Evolutionary conservation across 2,329 filamentous ascomycete species (phyloP), one percentile per base, ranked within the genome.

Genomic region (Rhynchosporium secalis): DNA sequence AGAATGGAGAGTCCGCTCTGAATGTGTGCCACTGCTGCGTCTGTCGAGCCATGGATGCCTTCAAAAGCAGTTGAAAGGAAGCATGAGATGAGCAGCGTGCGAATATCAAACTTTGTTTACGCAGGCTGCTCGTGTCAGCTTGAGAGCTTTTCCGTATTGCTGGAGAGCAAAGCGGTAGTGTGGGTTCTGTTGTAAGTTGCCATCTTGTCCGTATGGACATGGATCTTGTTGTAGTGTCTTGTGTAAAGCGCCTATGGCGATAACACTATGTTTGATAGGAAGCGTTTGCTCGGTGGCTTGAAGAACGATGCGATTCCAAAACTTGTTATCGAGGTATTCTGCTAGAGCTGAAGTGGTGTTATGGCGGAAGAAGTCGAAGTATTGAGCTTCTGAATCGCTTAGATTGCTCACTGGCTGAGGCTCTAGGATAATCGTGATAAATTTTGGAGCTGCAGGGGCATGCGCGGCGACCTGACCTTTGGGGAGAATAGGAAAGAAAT

Each of bases 161-260:
- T 51, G 48, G 9, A 51, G 48, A 36, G 48, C 48, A 6, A 51
- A 51, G 20, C 29, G 48, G 15, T 51, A 51, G 48, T 51, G 48
- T 4, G 5, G 4, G 31, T n/a, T 51, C n/a, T 51, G 47, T 7
- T 13, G 29, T 7, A 49, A 13, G 29, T 33, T 49, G 47, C 4
- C 31, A 29, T 49, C 10, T 48, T 20, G 20, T 49, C 12, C 29
- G 47, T 49, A 28, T 13, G 47, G 29, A 28, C 31, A 33, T 3
- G 47, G 28, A n/a, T 49, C 47, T 10, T 28, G 28, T 13, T 33
- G 10, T 33, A 49, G 13, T 5, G 28, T 29, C 31, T 49, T 49
- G 29, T 49, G 47, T 1, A 49, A 13, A 13, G 47, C 47, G 10
- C 47, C 47, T 3, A 49, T 26, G 12, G 47, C 29, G 10, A 49